Conservation (phyloP, 2,329 filamentous ascomycete genomes). For the Sporothrix mexicana region DNA sequence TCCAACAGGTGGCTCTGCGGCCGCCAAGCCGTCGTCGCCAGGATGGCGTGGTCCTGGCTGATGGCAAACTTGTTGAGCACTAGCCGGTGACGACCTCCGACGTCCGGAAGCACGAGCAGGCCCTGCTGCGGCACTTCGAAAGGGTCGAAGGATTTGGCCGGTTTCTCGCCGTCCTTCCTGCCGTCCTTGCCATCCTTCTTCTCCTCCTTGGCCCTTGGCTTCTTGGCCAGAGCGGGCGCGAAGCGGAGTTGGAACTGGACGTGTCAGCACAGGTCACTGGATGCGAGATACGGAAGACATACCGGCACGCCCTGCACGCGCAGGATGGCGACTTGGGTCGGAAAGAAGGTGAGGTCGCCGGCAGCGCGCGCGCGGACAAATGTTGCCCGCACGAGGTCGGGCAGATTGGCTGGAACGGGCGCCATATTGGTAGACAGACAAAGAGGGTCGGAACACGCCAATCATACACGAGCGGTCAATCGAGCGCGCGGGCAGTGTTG, state of each 20-base stretch:
- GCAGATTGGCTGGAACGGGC: conserved; percentile 54
- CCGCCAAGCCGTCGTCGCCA: conserved; percentile 68
- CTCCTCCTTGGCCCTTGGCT: conserved; percentile 61
- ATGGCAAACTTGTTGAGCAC: conserved; percentile 79
- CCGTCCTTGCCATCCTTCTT: conserved; percentile 33
- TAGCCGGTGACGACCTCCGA: conserved; percentile 58
- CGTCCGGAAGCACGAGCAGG: conserved; percentile 60
- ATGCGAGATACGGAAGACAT: conserved; percentile 37
- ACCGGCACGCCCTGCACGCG: conserved; percentile 53
- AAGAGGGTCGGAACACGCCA: too few species aligned
- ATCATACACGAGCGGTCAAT: too few species aligned
- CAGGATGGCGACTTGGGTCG: conserved; percentile 59
- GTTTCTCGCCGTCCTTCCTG: background rate
- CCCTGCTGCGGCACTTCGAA: conserved; percentile 66
- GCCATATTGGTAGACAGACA: conserved; percentile 17
- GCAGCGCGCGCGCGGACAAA: conserved; percentile 56
- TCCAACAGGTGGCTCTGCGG: conserved; percentile 70
- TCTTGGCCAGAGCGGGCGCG: conserved; percentile 70
- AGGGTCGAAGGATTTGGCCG: conserved; percentile 57
- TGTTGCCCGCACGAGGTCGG: conserved; percentile 56
- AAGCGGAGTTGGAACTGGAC: conserved; percentile 75
- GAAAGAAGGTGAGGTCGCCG: conserved; percentile 60
- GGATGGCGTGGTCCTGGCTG: conserved; percentile 73
- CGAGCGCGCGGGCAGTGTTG: background rate
- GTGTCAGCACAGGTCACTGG: background rate